Evolutionary conservation across 306 rosid genomes (phyloP), one percentile per base, ranked within the genome.

Genomic region (Vigna unguiculata): DNA sequence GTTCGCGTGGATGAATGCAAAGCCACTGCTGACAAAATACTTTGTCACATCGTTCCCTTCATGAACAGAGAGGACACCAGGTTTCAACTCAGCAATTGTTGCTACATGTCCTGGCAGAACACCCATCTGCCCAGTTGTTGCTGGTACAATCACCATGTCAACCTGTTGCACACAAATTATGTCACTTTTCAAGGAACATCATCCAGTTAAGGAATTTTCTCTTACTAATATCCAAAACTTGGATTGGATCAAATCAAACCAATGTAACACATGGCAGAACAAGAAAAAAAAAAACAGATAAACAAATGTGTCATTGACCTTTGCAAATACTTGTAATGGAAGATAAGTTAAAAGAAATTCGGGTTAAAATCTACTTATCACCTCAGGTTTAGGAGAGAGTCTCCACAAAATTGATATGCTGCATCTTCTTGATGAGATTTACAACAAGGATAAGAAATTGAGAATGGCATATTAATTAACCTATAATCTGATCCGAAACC

Each of bases 81-180:
- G 98, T 77, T 93, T 96, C 91, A 96, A 84, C 87, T 96, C 99
- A 14, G 99, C 96, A 59, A 96, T 96, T 80, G 99, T 96, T 22
- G 98, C 86, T 59, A 96, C 99, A 55, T 96, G 99, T 36, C 99
- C 99, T 20, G 99, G 99, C 80, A 96, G 99, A 87, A 96, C 98
- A 84, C 99, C 99, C 99, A 96, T 91, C 55, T 89, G 93, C 8
- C 99, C 99, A 17, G 99, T 96, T 83, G 86, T 89, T 45, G 99
- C 99, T 41, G 98, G 99, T 75, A 96, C 87, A 68, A 92, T 96
- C 34, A 92, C 98, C 98, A 89, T 88, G 80, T 96, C 99, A 69
- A 96, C 99, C 99, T 96, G 85, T 78, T 66, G 47, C 55, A 70
- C 64, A 74, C n/a, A 49, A 25, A 49, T 10, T 19, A 66, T 74